Evolutionary conservation across 495 filamentous ascomycete genomes (phyloP), one percentile per base, ranked within the genome.

Genomic region (Stereocaulon alpinum): DNA sequence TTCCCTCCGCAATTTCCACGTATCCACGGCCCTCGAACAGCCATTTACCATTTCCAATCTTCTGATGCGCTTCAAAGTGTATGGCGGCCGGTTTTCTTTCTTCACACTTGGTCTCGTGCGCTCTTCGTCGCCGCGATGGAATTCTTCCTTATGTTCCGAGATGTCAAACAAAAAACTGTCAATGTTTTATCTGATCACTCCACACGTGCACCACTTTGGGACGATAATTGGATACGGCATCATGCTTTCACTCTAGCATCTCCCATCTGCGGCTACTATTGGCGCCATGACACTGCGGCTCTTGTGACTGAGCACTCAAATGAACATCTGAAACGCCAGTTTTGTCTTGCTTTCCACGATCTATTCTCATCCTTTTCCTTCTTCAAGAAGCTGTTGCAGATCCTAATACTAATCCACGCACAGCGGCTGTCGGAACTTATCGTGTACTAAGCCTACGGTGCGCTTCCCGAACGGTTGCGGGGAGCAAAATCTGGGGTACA

Each of bases 401-500:
- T 52, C 49, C 34, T n/a, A 52, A 52, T 37, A 10, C 49, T 41
- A 18, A 40, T 55, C 52, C 18, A 45, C n/a, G 32, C 58, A 27
- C 14, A 41, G 49, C 58, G 58, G 40, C 49, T 60, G 49, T 60
- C 58, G 58, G 49, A 30, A 53, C 0, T 43, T 15, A 27, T 29
- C 24, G 49, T 52, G 29, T 27, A 52, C 30, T 52, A 53, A 11
- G 27, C 50, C 20, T 45, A 22, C 58, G 58, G 58, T 60, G 58
- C 58, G 58, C 58, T 60, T 60, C 58, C 58, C 34, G 7, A 45
- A 54, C 50, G 40, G 30, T 60, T 54, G 48, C 49, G 48, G 58
- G 58, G 58, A 60, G 30, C 41, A 20, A 41, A 24, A 54, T 60
- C 58, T 54, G 58, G 58, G 58, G 58, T 60, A 60, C 27, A 44